Base-by-base conservation (phyloP, 768 basidiomycete species). In the Lactifluus volemus region DNA sequence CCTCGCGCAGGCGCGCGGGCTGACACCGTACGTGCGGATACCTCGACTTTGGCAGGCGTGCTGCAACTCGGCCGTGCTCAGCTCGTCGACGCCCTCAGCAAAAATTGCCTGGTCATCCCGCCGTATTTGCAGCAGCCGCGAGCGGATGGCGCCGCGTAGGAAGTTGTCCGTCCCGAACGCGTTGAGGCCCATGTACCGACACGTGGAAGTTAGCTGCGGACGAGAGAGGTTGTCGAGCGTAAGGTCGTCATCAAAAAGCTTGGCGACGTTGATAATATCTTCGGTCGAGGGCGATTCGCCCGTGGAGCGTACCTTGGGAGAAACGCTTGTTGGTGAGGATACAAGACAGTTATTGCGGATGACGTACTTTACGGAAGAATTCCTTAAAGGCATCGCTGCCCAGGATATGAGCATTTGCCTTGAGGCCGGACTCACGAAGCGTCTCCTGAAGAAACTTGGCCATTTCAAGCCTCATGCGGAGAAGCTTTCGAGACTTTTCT, bases 131-230 rank as follows among this genome's bases (percentile, higher is more conserved):
- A 88, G 77, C 29, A 99, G 78, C 32, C 92, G 84, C 47, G 83
- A 82, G 29, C 92, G 88, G 71, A 99, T 91, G 39, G 89, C 84
- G 39, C 92, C 92, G 49, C 96, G 88, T 48, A 99, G 80, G 76
- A 97, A 98, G 75, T 98, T 98, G 74, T 99, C 97, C 15, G 96
- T 98, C 49, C 97, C 97, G 69, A 98, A 99, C 3, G 96, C 95
- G 75, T 98, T 96, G 68, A 98, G 83, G 58, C 89, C 92, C 93
- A 99, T 97, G 72, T 99, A 98, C 59, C 93, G 83, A 67, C 86
- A 97, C 88, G 96, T 97, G 0, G 92, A 95, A 19, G 96, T 93
- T 32, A 98, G 82, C 74, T 98, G 97, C n/a, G 97, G 97, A 30
- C 97, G 85, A 6, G 96, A 94, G 59, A 99, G 79, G 72, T 99